Base-by-base conservation (phyloP, 768 basidiomycete genomes). In the Imleria badia region DNA sequence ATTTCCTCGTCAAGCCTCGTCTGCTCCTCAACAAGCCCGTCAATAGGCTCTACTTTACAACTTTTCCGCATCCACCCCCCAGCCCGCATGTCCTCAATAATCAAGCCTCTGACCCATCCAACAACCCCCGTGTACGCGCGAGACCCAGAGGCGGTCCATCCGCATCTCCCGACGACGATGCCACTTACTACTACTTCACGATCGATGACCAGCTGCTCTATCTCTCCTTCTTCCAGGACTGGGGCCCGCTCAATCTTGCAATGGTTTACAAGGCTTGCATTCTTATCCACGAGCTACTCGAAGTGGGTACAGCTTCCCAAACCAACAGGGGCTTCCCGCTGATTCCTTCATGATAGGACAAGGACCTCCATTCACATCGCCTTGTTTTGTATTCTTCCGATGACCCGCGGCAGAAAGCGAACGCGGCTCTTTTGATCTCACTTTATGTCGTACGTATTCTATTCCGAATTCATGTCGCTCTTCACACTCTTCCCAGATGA, bases 261-360 rank as follows among this genome's bases (percentile, higher is more conserved):
- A 91, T 90, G 89, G 89, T 94, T 31, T 94, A 92, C 76, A 92
- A 89, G 72, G 89, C 86, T 30, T 95, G 94, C 73, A 91, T 96
- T 33, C 82, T 93, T 60, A 87, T 95, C 54, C 94, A 95, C 66
- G 89, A 92, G 70, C 79, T 95, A 45, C 80, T 94, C 39, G 87
- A 91, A 78, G 91, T 90, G 52, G 40, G 68, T 57, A n/a, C 69
- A 14, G 45, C 56, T 52, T 60, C 43, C 35, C 14, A 35, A n/a
- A 31, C 56, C 60, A 58, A 52, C 69, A 41, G 12, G 60, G 39
- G 22, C 56, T 48, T 54, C 72, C 70, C 55, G 38, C 64, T 55
- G 48, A 64, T 55, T n/a, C 29, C 46, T 45, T 52, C 55, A 33
- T 52, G 58, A 40, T 61, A 94, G 91, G 92, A 93, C 70, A 80